Percentiles rank a stretch among this genome's conserved stretches.
These are phyloP conservation scores for Lactifluus hygrophoroides DNA, from an alignment of 768 basidiomycete species.

Conservation along the genomic window DNA sequence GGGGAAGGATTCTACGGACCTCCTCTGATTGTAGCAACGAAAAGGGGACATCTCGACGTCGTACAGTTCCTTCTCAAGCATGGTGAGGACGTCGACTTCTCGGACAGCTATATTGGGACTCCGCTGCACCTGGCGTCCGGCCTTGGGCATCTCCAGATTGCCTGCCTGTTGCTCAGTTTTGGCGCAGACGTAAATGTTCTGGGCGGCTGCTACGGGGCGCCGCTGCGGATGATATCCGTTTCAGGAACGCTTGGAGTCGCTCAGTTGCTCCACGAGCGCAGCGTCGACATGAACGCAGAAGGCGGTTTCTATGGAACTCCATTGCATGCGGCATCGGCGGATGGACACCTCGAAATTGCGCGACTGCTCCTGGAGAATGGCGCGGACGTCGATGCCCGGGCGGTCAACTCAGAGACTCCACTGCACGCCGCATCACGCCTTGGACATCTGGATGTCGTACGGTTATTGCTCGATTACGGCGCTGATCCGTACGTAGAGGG, in stretches of 20 bases:
- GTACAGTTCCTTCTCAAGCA: conserved; percentile 1
- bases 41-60: conserved; percentile 2
- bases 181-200: not conserved
- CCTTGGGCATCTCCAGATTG: not conserved
- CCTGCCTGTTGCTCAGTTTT: not conserved
- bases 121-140: conserved; percentile 4
- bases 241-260: not conserved
- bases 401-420: not conserved
- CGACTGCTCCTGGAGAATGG: not conserved
- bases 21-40: conserved; percentile 1
- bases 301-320: conserved; percentile 7
- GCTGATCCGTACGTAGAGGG: not conserved
- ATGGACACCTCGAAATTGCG: not conserved
- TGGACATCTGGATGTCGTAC: not conserved
- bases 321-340: conserved; percentile 2
- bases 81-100: not conserved
- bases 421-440: not conserved
- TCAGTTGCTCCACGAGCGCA: not conserved
- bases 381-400: not conserved
- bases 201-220: conserved; percentile 6
- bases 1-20: conserved; percentile 1
- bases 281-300: not conserved
- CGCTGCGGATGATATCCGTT: not conserved
- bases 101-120: conserved; percentile 5
- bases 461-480: not conserved